Conservation (phyloP, 768 basidiomycete species). For the Porpolomopsis calyptriformis region DNA sequence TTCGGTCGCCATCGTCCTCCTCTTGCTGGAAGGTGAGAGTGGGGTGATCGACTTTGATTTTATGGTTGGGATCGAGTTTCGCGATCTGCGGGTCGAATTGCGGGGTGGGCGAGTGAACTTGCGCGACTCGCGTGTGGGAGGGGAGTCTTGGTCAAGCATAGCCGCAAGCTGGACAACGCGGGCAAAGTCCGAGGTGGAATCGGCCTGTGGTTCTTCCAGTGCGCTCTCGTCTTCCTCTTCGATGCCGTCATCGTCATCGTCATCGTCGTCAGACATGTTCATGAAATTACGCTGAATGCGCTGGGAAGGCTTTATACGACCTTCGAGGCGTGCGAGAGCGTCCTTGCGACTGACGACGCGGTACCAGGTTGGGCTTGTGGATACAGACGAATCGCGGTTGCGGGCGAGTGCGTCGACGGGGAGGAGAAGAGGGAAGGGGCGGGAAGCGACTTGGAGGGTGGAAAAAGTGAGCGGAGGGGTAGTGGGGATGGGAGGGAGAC, state of each 20-base stretch:
- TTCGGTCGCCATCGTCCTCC: background rate
- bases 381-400: background rate
- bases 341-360: constrained; percentile 1
- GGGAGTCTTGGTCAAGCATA: background rate
- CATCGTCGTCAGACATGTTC: constrained; percentile 5
- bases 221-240: background rate
- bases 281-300: constrained; percentile 2
- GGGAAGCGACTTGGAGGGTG: background rate
- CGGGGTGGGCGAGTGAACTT: background rate
- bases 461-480: background rate
- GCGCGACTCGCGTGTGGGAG: background rate
- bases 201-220: background rate
- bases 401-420: background rate
- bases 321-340: constrained; percentile 4
- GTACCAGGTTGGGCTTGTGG: background rate
- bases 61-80: too few relatives aligned
- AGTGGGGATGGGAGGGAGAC: constrained; percentile 16
- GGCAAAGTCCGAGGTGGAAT: background rate
- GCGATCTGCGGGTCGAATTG: too few relatives aligned
- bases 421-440: background rate
- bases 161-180: background rate
- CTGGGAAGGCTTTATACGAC: background rate
- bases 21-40: background rate
- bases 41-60: too few relatives aligned
- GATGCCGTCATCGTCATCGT: background rate